These are phyloP conservation scores for Mangifera indica DNA, from an alignment of 345 rosid genomes.

Conservation along the genomic window DNA sequence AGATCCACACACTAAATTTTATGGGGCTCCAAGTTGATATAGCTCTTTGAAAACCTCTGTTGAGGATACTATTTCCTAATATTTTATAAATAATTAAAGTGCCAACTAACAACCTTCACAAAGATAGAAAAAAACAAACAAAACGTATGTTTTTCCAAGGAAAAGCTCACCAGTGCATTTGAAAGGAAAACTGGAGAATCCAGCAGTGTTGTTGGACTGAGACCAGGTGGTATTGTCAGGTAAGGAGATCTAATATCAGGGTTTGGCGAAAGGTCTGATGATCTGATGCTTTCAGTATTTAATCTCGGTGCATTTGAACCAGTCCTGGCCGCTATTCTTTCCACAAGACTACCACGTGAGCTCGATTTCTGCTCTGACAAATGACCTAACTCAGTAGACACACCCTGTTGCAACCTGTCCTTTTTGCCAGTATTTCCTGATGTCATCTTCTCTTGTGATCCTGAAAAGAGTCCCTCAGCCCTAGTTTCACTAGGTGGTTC, in stretches of 20 bases:
- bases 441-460: constrained; percentile 30
- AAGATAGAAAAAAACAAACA: constrained; percentile 5
- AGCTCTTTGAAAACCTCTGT: background rate
- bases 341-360: constrained; percentile 65
- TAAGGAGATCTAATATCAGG: constrained; percentile 55
- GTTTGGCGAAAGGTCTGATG: constrained; percentile 47
- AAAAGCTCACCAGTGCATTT: constrained; percentile 58
- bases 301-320: constrained; percentile 82
- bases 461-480: constrained; percentile 35
- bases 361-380: constrained; percentile 42
- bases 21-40: background rate
- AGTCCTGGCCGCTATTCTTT: constrained; percentile 81
- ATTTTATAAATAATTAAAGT: constrained; percentile 6
- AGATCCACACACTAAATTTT: background rate
- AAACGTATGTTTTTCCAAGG: background rate
- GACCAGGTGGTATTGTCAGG: constrained; percentile 80
- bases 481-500: constrained; percentile 38
- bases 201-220: constrained; percentile 88
- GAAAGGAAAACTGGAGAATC: constrained; percentile 87
- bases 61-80: background rate
- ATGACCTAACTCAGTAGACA: constrained; percentile 26
- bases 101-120: background rate
- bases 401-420: constrained; percentile 33
- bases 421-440: constrained; percentile 30
- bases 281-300: constrained; percentile 67